Evolutionary conservation across 805 yeast species (phyloP).

Genomic region (Sugiyamaella marilandica): DNA sequence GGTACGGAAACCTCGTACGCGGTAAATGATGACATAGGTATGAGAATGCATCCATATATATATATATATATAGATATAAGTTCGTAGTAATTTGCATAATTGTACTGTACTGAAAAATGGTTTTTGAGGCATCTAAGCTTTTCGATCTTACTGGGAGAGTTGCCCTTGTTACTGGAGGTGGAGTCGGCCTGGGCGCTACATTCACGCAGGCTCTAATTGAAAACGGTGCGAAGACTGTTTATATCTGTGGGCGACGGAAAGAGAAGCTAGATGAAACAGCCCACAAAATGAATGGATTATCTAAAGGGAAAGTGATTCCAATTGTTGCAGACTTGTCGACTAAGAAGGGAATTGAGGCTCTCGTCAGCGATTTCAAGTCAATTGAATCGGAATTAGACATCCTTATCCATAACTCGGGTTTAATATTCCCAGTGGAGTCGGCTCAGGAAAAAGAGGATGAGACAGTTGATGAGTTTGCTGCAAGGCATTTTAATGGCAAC

Average conservation of each 20-base stretch:
- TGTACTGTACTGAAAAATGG: conserved; percentile 3
- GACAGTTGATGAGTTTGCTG: conserved; percentile 10
- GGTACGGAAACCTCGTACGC: too few species aligned
- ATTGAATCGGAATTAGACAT: conserved; percentile 26
- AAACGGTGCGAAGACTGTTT: conserved; percentile 64
- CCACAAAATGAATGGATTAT: conserved; percentile 11
- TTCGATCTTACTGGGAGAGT: conserved; percentile 66
- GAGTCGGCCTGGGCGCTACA: conserved; percentile 70
- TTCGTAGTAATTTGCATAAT: too few species aligned
- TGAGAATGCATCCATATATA: too few species aligned
- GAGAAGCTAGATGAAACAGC: conserved; percentile 48
- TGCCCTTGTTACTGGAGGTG: conserved; percentile 71
- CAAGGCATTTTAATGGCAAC: conserved; percentile 8
- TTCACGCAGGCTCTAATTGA: conserved; percentile 67
- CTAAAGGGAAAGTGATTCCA: conserved; percentile 15
- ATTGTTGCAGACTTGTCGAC: conserved; percentile 14
- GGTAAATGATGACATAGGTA: too few species aligned
- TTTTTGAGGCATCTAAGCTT: conserved; percentile 30
- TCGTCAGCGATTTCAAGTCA: conserved; percentile 10
- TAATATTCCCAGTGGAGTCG: conserved; percentile 5
- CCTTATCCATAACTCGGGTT: conserved; percentile 36
- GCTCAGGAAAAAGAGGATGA: background rate
- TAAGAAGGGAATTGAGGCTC: conserved; percentile 11
- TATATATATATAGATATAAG: too few species aligned
- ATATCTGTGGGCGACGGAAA: conserved; percentile 51